Percentiles rank a stretch among this genome's conserved stretches.
Conservation (phyloP, 768 basidiomycete genomes). For the Phaffia tasmanica region DNA sequence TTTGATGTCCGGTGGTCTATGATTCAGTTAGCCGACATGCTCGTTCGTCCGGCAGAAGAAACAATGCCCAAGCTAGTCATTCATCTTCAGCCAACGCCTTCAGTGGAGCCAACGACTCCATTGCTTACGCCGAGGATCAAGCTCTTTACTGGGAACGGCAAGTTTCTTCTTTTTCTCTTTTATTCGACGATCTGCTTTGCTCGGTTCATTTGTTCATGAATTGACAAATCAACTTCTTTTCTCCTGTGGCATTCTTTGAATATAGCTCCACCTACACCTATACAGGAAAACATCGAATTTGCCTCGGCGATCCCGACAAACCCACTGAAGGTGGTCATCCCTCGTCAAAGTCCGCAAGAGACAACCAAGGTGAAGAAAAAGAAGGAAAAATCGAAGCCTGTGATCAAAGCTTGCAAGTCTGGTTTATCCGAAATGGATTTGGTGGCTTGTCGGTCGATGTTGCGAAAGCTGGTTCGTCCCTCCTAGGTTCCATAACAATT, state of each 20-base stretch:
- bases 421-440: conserved; percentile 71
- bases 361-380: conserved; percentile 19
- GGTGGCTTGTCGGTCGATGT: conserved; percentile 19
- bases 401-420: conserved; percentile 59
- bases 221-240: conserved; percentile 4
- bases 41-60: conserved; percentile 73
- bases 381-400: conserved; percentile 42
- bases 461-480: conserved; percentile 21
- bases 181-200: not conserved
- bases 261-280: conserved; percentile 8
- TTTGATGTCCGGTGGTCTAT: conserved; percentile 83
- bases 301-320: conserved; percentile 1
- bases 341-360: conserved; percentile 23
- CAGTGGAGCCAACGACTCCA: conserved; percentile 49
- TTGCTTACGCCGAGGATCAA: conserved; percentile 47
- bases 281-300: conserved; percentile 29
- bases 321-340: conserved; percentile 29
- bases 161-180: not conserved
- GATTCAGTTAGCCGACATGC: conserved; percentile 79
- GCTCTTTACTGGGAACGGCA: conserved; percentile 36
- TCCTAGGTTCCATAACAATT: not conserved
- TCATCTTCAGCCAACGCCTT: conserved; percentile 57
- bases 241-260: conserved; percentile 4
- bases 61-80: conserved; percentile 74
- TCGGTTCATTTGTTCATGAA: not conserved